Percentiles rank a stretch among this genome's conserved stretches.
phyloP scores from a whole-genome alignment of 2,329 filamentous ascomycete genomes.

The Xylaria sp. region DNA sequence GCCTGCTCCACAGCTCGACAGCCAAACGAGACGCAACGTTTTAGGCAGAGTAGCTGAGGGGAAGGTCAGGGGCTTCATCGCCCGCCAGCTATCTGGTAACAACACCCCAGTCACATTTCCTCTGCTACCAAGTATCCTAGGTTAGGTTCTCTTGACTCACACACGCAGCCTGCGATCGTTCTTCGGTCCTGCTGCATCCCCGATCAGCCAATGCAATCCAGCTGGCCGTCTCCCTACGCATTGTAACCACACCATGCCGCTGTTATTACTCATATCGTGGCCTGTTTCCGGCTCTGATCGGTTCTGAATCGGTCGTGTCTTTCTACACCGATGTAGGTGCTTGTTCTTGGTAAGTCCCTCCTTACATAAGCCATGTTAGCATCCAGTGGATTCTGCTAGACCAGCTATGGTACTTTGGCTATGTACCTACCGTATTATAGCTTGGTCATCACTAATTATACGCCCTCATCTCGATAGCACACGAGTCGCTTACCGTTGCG shows the following conservation, averaged over 20 bases:
- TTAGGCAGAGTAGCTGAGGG: constrained; percentile 31
- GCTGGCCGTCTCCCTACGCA: constrained; percentile 26
- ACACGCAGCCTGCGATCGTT: constrained; percentile 16
- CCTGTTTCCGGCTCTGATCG: constrained; percentile 26
- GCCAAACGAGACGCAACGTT: constrained; percentile 19
- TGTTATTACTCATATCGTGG: constrained; percentile 29
- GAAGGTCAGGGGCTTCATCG: constrained; percentile 17
- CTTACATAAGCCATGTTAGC: constrained; percentile 18
- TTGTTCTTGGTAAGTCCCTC: constrained; percentile 6
- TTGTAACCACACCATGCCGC: constrained; percentile 35
- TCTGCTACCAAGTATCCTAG: not conserved
- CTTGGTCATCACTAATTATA: constrained; percentile 15
- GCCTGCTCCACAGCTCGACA: constrained; percentile 25
- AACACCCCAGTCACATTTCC: constrained; percentile 4
- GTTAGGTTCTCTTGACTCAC: not conserved
- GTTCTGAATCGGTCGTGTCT: constrained; percentile 3
- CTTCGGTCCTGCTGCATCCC: constrained; percentile 24
- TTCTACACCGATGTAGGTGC: constrained; percentile 17
- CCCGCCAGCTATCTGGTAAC: constrained; percentile 22
- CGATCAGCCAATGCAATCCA: constrained; percentile 25
- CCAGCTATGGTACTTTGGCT: no score
- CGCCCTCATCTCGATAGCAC: not conserved
- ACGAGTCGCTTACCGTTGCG: constrained; percentile 13
- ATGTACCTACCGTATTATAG: not conserved
- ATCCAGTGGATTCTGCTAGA: not conserved